Evolutionary conservation across 2,329 filamentous ascomycete species (phyloP).

Genomic region (Penicillium sp.): DNA sequence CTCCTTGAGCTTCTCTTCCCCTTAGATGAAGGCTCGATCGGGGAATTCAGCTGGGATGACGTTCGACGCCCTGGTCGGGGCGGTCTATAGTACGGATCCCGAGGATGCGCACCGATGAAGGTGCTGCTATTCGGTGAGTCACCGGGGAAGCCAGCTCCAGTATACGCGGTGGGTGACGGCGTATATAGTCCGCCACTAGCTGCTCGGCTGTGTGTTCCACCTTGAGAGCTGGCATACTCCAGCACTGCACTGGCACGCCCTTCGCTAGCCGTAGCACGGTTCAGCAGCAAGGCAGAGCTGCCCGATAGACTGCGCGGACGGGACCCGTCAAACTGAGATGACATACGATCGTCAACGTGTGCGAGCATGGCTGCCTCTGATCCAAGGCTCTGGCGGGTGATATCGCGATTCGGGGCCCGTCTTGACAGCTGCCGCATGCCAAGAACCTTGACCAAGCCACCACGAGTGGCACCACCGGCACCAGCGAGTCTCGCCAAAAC

Average conservation of each 20-base stretch:
- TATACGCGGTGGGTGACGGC: slow-evolving; percentile 75
- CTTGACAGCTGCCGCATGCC: slow-evolving; percentile 85
- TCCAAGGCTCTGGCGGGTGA: slow-evolving; percentile 74
- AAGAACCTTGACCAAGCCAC: slow-evolving; percentile 83
- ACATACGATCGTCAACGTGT: slow-evolving; percentile 64
- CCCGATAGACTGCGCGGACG: slow-evolving; percentile 60
- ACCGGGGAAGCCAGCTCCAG: slow-evolving; percentile 53
- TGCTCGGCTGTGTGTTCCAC: slow-evolving; percentile 50
- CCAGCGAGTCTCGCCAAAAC: slow-evolving; percentile 79
- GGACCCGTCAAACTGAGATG: slow-evolving; percentile 52
- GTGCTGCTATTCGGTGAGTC: slow-evolving; percentile 41
- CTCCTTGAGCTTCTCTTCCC: slow-evolving; percentile 41
- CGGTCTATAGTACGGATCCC: slow-evolving; percentile 86
- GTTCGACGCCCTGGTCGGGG: slow-evolving; percentile 70
- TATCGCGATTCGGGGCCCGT: slow-evolving; percentile 62
- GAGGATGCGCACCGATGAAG: slow-evolving; percentile 49
- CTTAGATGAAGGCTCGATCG: slow-evolving; percentile 36
- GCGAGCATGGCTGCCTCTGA: slow-evolving; percentile 80
- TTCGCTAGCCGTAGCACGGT: slow-evolving; percentile 46
- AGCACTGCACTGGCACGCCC: slow-evolving; percentile 52
- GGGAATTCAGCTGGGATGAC: slow-evolving; percentile 52
- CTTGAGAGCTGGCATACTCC: slow-evolving; percentile 51
- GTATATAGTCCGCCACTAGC: slow-evolving; percentile 63
- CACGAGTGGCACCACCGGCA: slow-evolving; percentile 71
- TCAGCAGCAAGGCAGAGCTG: slow-evolving; percentile 61